These are phyloP conservation scores for Amylocystis lapponica DNA, from an alignment of 768 basidiomycete species.

Conservation along the genomic window DNA sequence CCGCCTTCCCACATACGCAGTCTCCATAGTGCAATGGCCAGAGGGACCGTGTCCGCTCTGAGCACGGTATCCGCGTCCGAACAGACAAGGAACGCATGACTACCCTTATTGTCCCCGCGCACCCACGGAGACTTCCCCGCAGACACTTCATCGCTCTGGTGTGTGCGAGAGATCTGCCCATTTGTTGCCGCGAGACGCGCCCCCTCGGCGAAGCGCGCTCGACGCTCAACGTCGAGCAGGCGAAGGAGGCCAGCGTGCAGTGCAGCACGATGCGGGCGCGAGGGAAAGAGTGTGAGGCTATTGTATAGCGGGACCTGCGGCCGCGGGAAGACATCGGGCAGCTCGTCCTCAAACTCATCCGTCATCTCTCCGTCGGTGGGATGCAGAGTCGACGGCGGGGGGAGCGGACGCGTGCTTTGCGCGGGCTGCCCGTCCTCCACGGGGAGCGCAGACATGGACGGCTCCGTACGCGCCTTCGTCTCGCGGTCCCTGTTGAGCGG, in stretches of 20 bases:
- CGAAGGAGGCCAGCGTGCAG: conserved; percentile 44
- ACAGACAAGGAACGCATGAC: conserved; percentile 65
- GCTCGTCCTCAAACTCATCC: conserved; percentile 8
- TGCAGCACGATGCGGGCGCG: conserved; percentile 51
- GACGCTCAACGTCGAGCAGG: conserved; percentile 44
- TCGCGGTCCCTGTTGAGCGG: conserved; percentile 51
- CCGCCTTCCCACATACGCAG: conserved; percentile 70
- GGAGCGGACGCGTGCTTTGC: conserved; percentile 7
- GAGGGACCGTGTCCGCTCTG: conserved; percentile 55
- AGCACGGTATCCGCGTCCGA: conserved; percentile 43
- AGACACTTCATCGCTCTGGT: conserved; percentile 2
- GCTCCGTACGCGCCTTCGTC: conserved; percentile 37
- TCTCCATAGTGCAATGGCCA: conserved; percentile 76
- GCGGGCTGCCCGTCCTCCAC: not conserved
- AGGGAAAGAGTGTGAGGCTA: conserved; percentile 58
- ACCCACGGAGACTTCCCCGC: not conserved
- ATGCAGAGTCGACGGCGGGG: conserved; percentile 26
- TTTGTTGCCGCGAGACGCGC: no score
- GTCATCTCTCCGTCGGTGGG: conserved; percentile 2
- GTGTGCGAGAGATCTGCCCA: not conserved
- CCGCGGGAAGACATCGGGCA: conserved; percentile 24
- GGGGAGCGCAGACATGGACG: conserved; percentile 7
- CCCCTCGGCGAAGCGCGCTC: conserved; percentile 13
- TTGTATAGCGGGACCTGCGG: conserved; percentile 62
- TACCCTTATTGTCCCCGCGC: conserved; percentile 39